Percentiles rank a stretch among this genome's conserved stretches.
phyloP scores from a whole-genome alignment of 176 grass and related monocot species.

The Phoenix roebelenii region DNA sequence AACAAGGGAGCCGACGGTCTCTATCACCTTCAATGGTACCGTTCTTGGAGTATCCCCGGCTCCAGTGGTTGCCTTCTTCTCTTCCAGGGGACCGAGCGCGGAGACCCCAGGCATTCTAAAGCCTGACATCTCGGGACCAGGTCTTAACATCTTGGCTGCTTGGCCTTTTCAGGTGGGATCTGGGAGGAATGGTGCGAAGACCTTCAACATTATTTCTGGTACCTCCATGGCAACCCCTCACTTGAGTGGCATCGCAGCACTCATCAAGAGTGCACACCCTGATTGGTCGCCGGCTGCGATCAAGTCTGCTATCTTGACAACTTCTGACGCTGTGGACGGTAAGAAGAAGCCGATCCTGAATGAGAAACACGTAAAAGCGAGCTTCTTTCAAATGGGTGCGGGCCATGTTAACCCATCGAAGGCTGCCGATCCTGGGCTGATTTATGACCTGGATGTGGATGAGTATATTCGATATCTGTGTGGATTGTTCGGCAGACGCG shows the following conservation, averaged over 20 bases:
- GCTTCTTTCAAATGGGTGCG: constrained; percentile 79
- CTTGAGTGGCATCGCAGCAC: constrained; percentile 59
- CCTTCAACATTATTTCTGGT: constrained; percentile 64
- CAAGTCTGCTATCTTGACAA: constrained; percentile 95
- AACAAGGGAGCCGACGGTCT: constrained; percentile 33
- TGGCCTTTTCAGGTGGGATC: constrained; percentile 54
- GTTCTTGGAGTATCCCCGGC: constrained; percentile 47
- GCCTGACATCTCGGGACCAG: constrained; percentile 76
- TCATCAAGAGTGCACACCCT: constrained; percentile 59
- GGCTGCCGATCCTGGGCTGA: constrained; percentile 62
- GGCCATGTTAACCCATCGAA: constrained; percentile 64
- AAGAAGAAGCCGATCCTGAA: constrained; percentile 55
- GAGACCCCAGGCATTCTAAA: constrained; percentile 58
- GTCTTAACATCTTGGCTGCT: constrained; percentile 82
- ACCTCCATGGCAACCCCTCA: constrained; percentile 86
- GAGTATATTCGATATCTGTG: constrained; percentile 18
- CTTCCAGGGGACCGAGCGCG: constrained; percentile 57
- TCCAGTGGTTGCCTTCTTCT: constrained; percentile 56
- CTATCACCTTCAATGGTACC: constrained; percentile 55
- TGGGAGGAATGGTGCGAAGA: constrained; percentile 25
- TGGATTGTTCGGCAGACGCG: neutral
- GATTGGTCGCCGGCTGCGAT: constrained; percentile 68
- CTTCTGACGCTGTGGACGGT: constrained; percentile 45
- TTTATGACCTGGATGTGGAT: constrained; percentile 39
- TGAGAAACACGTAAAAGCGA: constrained; percentile 59